phyloP scores from a whole-genome alignment of 306 rosid species.

The Erythrophleum fordii region DNA sequence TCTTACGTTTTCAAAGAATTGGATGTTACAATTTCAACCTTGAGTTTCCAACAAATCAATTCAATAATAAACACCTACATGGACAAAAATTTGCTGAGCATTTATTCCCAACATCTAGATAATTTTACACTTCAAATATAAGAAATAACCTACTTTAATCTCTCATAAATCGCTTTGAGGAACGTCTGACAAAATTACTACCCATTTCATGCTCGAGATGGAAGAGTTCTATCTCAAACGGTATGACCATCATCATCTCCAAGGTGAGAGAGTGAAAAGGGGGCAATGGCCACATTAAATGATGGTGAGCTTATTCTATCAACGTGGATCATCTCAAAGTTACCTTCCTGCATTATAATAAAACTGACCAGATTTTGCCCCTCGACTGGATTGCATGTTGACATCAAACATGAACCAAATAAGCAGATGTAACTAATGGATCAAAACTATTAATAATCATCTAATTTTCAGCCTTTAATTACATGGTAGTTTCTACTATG shows the following conservation, averaged over 20 bases:
- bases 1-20: too few relatives aligned
- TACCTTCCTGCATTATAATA: constrained; percentile 47
- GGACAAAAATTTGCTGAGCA: constrained; percentile 17
- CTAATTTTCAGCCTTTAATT: not conserved
- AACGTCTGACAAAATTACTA: not conserved
- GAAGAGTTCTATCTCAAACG: constrained; percentile 32
- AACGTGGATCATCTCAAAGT: constrained; percentile 37
- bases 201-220: not conserved
- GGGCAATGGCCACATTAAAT: constrained; percentile 32
- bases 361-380: not conserved
- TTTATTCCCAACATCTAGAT: not conserved
- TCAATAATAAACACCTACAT: constrained; percentile 12
- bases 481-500: not conserved
- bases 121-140: not conserved
- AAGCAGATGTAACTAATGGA: constrained; percentile 5
- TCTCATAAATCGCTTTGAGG: too few relatives aligned
- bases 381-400: not conserved
- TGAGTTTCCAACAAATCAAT: constrained; percentile 27
- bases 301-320: constrained; percentile 27
- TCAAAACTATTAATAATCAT: constrained; percentile 4
- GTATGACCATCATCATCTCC: constrained; percentile 34
- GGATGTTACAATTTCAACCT: constrained; percentile 34
- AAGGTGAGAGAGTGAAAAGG: constrained; percentile 28
- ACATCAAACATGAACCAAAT: constrained; percentile 4
- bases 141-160: too few relatives aligned